Evolutionary conservation across 768 basidiomycete species (phyloP), one percentile per base, ranked within the genome.

Genomic region (Cystobasidium ongulense): DNA sequence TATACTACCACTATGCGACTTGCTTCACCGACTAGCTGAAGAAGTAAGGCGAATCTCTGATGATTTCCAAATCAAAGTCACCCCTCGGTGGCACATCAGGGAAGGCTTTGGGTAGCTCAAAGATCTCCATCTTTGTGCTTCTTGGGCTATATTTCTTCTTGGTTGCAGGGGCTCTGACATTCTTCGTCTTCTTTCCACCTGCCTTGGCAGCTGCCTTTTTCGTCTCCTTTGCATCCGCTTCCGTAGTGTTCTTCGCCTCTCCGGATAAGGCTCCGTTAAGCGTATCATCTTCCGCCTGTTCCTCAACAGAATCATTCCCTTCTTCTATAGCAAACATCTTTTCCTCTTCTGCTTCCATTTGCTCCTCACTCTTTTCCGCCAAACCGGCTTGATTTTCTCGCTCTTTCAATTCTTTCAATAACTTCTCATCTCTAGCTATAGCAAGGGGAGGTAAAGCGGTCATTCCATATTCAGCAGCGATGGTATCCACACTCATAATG

Each of bases 371-470:
- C 57, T 59, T 59, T 15, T 27, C 5, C 33, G 23, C 23, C 25
- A 35, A 31, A 15, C 57, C 27, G 11, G 5, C 23, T 29, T 11
- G 11, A 29, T 21, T 59, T 29, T 59, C 57, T 2, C 57, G 8
- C 25, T 36, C 25, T 18, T 27, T 71, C 52, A 54, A 7, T 11
- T 54, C 50, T 4, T 54, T 31, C 7, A 71, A 17, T 15, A 71
- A 29, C 54, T 71, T 52, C 25, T 59, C 31, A 33, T 71, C 68
- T 23, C 27, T 23, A 57, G 68, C 68, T 8, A 71, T 31, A 54
- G 68, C 68, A n/a, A 71, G 54, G 5, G 68, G 68, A 54, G 68
- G 68, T 29, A 71, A 38, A 21, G 68, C 54, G 11, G 68, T 59
- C 10, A 52, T 54, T 13, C 68, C 68, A 18, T 54, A 61, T n/a